These are phyloP conservation scores for Cucumis variabilis DNA, from an alignment of 331 rosid species.

Conservation along the genomic window DNA sequence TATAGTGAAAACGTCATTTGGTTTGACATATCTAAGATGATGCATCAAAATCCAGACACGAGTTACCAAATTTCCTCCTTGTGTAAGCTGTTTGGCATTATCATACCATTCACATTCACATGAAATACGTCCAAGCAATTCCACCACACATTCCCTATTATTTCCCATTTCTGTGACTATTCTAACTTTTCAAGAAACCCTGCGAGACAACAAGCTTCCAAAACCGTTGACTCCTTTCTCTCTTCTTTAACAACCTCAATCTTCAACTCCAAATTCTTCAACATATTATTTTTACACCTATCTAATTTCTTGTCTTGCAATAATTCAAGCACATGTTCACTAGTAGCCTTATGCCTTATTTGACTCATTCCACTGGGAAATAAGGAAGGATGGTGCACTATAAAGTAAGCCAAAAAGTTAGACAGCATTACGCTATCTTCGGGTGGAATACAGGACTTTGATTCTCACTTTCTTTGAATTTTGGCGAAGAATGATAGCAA, in stretches of 20 bases:
- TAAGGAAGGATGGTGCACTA: conserved; percentile 41
- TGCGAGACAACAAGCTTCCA: background rate
- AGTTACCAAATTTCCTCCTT: conserved; percentile 53
- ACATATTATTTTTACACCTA: background rate
- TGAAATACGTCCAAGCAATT: conserved; percentile 42
- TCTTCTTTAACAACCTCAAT: conserved; percentile 28
- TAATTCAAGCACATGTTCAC: conserved; percentile 39
- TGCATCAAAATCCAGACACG: conserved; percentile 57
- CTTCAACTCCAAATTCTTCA: background rate
- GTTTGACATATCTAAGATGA: conserved; percentile 41
- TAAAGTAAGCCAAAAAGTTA: conserved; percentile 42
- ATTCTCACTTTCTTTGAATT: no score
- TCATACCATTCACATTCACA: conserved; percentile 39
- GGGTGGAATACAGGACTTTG: background rate
- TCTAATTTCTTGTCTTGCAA: conserved; percentile 9
- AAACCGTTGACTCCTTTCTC: background rate
- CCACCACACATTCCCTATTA: conserved; percentile 46
- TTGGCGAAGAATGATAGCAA: background rate
- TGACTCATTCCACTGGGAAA: conserved; percentile 47
- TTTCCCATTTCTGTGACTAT: background rate
- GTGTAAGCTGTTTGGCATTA: conserved; percentile 40
- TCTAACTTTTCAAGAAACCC: background rate
- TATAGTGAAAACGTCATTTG: no score
- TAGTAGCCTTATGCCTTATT: conserved; percentile 46
- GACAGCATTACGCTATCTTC: conserved; percentile 37